phyloP scores from a whole-genome alignment of 2,329 filamentous ascomycete species.

The Diatrype stigma region DNA sequence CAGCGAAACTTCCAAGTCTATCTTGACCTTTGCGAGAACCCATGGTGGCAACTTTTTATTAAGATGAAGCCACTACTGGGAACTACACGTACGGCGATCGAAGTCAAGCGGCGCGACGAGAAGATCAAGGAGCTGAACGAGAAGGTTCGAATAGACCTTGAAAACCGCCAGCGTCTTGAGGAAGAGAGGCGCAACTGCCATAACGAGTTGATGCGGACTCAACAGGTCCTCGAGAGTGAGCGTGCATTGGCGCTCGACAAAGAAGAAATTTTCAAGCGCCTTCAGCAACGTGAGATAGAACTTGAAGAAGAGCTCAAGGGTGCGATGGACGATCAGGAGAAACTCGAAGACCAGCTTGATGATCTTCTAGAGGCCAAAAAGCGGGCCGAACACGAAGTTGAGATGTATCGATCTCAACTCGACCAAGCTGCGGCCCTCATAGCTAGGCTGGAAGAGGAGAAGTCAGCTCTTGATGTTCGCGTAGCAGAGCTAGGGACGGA shows the following conservation, averaged over 20 bases:
- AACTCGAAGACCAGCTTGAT: conserved; percentile 89
- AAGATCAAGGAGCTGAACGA: conserved; percentile 84
- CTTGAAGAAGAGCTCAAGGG: conserved; percentile 89
- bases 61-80: conserved; percentile 95
- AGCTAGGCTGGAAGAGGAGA: conserved; percentile 79
- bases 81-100: conserved; percentile 82
- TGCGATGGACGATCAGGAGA: conserved; percentile 90
- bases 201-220: conserved; percentile 80
- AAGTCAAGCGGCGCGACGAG: conserved; percentile 92
- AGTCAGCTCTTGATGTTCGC: conserved; percentile 65
- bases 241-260: conserved; percentile 94
- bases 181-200: conserved; percentile 88
- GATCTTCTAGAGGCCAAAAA: conserved; percentile 85
- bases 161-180: conserved; percentile 74
- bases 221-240: conserved; percentile 93
- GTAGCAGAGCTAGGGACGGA: conserved; percentile 67
- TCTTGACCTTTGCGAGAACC: conserved; percentile 81
- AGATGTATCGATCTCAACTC: conserved; percentile 73
- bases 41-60: conserved; percentile 95
- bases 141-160: conserved; percentile 73
- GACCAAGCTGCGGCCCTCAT: conserved; percentile 91
- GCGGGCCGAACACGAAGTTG: conserved; percentile 78
- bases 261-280: conserved; percentile 97
- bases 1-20: conserved; percentile 93
- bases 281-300: conserved; percentile 87